Evolutionary conservation across 73 alveolate species (phyloP), one percentile per base, ranked within the genome.

Genomic region (Tetrahymena borealis): DNA sequence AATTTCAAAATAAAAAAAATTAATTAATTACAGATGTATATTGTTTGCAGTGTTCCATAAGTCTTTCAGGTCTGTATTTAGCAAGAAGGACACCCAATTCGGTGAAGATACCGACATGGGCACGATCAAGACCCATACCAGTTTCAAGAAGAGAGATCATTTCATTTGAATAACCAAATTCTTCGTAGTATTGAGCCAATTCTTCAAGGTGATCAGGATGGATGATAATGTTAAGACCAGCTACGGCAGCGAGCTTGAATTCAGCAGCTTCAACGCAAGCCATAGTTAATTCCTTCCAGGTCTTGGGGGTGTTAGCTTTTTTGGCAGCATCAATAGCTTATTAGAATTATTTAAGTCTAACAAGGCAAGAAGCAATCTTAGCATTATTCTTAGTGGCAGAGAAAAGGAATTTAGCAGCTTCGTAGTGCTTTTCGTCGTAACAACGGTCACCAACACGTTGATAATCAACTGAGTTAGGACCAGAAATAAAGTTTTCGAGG

Each of bases 241-340:
- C 98, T 92, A 98, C 98, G 0, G 97, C 96, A 18, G 99, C 99
- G 85, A 97, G 95, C 95, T 98, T 97, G 96, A 98, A 98, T 96
- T 98, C 99, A 78, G 98, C 98, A 43, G 99, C 99, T 93, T 97
- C 98, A 78, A 98, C 99, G 94, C 99, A 98, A 37, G 99, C 99
- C 93, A 98, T 97, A 95, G 98, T 96, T 43, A 98, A 99, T 95
- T 98, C 99, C 95, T 98, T 98, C 99, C 99, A 98, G 40, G 98
- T 98, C 97, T 98, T 98, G 90, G 99, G 99, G 85, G 98, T 98
- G 93, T 98, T 97, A 35, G 99, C 98, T 91, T 97, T 97, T 96
- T 98, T 97, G 9, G 99, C 99, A 36, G 99, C 99, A n/a, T 98
- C 99, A 90, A 98, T 95, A 31, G 99, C 99, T 94, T 97, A 98